A percentile compares a stretch with the other conserved stretches of the same genome.
Evolutionary conservation across 1,139 yeast species (phyloP).

Genomic region (Tardiomyces blankii): DNA sequence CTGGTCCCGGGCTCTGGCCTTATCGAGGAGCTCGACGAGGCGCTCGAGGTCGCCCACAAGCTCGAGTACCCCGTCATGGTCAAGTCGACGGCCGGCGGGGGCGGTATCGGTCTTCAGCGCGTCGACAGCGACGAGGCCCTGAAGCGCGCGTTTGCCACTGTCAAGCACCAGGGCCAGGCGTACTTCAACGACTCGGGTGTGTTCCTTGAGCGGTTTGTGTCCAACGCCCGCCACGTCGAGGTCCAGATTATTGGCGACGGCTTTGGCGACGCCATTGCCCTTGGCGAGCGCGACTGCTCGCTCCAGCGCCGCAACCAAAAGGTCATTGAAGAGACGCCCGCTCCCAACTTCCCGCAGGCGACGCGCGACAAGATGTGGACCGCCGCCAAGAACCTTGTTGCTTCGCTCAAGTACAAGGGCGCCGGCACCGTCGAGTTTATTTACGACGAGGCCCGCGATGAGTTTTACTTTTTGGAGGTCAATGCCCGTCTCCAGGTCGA

Average conservation of each 20-base stretch:
- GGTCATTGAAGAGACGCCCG: slow-evolving; percentile 94
- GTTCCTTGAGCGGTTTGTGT: slow-evolving; percentile 86
- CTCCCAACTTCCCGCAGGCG: slow-evolving; percentile 77
- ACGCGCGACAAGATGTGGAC: slow-evolving; percentile 66
- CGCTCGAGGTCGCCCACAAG: slow-evolving; percentile 61
- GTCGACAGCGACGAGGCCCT: slow-evolving; percentile 76
- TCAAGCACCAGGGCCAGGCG: slow-evolving; percentile 84
- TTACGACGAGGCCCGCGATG: slow-evolving; percentile 74
- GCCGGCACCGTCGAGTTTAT: slow-evolving; percentile 98
- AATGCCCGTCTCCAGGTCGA: slow-evolving; percentile 96
- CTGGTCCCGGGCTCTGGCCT: slow-evolving; percentile 91
- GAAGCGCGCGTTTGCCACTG: slow-evolving; percentile 75
- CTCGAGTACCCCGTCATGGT: slow-evolving; percentile 91
- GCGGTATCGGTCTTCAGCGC: slow-evolving; percentile 94
- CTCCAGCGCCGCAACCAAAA: slow-evolving; percentile 95
- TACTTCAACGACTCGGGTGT: slow-evolving; percentile 95
- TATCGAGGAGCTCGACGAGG: slow-evolving; percentile 59
- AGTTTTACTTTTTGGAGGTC: slow-evolving; percentile 89
- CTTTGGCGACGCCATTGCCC: slow-evolving; percentile 76
- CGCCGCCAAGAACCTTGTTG: slow-evolving; percentile 76
- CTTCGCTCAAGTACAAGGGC: slow-evolving; percentile 70
- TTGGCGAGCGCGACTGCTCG: slow-evolving; percentile 97
- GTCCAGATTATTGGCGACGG: slow-evolving; percentile 97
- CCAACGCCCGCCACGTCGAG: slow-evolving; percentile 91
- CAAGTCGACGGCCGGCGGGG: slow-evolving; percentile 97